Evolutionary conservation across 192 early-diverging fungal species (phyloP).

Genomic region (Powellomyces hirtus): DNA sequence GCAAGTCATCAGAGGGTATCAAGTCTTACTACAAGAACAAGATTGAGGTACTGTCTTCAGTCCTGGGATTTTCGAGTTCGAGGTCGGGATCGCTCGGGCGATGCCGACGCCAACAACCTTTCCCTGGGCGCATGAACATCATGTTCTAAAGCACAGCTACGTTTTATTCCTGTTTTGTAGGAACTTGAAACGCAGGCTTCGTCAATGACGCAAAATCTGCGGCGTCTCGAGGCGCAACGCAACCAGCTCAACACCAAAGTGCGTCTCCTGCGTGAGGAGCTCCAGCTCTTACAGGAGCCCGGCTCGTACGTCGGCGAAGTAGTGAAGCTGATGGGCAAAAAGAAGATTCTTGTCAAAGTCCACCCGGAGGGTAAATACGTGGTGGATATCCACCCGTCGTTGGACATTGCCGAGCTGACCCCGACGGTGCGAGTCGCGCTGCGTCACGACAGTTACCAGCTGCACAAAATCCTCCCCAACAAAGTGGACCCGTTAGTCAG

Average conservation of each 20-base stretch:
- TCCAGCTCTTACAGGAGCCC: conserved; percentile 95
- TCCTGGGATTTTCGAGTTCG: not conserved
- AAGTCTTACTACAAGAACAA: conserved; percentile 54
- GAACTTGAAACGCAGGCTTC: conserved; percentile 85
- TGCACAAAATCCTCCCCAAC: conserved; percentile 95
- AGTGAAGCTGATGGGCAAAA: conserved; percentile 98
- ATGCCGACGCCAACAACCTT: not conserved
- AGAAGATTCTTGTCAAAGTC: conserved; percentile 73
- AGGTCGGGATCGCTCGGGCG: not conserved
- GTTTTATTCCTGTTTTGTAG: conserved; percentile 30
- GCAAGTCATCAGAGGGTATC: conserved; percentile 32
- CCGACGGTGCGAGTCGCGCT: conserved; percentile 92
- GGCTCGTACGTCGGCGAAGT: conserved; percentile 96
- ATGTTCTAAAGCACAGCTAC: not conserved
- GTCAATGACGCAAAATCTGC: conserved; percentile 90
- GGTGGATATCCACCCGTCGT: conserved; percentile 87
- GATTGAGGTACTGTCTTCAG: conserved; percentile 44
- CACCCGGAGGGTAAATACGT: conserved; percentile 98
- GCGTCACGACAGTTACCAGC: conserved; percentile 84
- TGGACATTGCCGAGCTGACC: conserved; percentile 89
- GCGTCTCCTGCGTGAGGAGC: conserved; percentile 91
- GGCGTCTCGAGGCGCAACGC: conserved; percentile 97
- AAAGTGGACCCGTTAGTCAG: conserved; percentile 98
- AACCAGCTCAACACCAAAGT: conserved; percentile 98
- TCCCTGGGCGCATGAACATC: not conserved